phyloP scores from a whole-genome alignment of 768 basidiomycete species.

The Atractiella rhizophila region DNA sequence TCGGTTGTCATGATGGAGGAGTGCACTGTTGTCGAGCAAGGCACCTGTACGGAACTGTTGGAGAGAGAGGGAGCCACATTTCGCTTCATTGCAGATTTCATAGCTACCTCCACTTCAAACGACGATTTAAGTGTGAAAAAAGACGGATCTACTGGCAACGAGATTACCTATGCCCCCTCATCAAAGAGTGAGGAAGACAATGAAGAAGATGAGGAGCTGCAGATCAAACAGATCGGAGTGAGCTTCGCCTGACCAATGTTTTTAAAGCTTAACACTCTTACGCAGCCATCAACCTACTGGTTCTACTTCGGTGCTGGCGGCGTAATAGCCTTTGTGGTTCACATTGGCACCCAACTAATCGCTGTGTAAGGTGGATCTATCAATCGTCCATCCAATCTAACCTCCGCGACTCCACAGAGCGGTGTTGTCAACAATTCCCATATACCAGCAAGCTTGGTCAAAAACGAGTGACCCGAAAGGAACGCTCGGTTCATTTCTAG shows the following conservation, averaged over 20 bases:
- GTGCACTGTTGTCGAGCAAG: background rate
- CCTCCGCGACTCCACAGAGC: slow-evolving; percentile 1
- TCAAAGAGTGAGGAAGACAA: background rate
- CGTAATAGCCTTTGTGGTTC: background rate
- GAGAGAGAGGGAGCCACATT: background rate
- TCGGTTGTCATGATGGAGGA: background rate
- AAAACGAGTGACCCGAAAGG: background rate
- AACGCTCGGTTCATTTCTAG: background rate
- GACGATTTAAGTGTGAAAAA: background rate
- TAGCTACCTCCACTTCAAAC: no score
- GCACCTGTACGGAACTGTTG: slow-evolving; percentile 1
- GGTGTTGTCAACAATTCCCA: background rate
- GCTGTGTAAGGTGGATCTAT: background rate
- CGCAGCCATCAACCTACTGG: no score
- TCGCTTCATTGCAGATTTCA: no score
- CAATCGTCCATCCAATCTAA: slow-evolving; percentile 1
- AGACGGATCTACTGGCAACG: background rate
- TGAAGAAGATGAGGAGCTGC: slow-evolving; percentile 1
- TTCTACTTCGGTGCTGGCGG: slow-evolving; percentile 1
- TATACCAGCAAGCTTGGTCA: background rate
- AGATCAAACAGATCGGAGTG: slow-evolving; percentile 2
- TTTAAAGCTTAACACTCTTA: no score
- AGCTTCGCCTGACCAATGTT: no score
- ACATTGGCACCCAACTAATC: background rate
- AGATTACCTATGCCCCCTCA: background rate